A percentile compares a stretch with the other conserved stretches of the same genome.
These are phyloP conservation scores for Alternaria sp. DNA, from an alignment of 2,329 filamentous ascomycete genomes.

Conservation along the genomic window DNA sequence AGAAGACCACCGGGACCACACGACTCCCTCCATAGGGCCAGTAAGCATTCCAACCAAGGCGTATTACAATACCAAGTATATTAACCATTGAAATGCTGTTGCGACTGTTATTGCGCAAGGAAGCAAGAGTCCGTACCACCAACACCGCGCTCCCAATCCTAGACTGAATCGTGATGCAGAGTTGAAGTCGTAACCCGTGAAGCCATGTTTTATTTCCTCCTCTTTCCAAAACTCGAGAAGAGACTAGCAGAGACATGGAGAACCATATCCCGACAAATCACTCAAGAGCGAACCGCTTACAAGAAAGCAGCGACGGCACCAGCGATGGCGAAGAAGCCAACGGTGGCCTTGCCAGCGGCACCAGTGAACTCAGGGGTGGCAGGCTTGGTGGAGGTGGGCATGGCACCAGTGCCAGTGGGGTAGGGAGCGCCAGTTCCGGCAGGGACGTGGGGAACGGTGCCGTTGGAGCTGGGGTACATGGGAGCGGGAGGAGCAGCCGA, in stretches of 20 bases:
- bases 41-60: conserved; percentile 42
- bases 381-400: conserved; percentile 42
- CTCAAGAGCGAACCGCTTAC: conserved; percentile 40
- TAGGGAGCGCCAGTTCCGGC: conserved; percentile 23
- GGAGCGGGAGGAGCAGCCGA: conserved; percentile 25
- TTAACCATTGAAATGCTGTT: conserved; percentile 47
- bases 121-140: conserved; percentile 33
- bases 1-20: conserved; percentile 47
- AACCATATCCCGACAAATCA: conserved; percentile 17
- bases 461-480: conserved; percentile 20
- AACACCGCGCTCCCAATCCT: conserved; percentile 47
- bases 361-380: conserved; percentile 56
- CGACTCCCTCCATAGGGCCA: conserved; percentile 42
- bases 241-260: conserved; percentile 13
- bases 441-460: conserved; percentile 27
- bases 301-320: conserved; percentile 57
- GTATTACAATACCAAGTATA: conserved; percentile 44
- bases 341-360: conserved; percentile 61
- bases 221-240: conserved; percentile 20
- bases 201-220: conserved; percentile 32
- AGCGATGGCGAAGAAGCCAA: conserved; percentile 62
- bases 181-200: conserved; percentile 44
- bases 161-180: conserved; percentile 45
- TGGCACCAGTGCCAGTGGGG: conserved; percentile 33
- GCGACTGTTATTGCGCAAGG: conserved; percentile 33